Evolutionary conservation across 495 filamentous ascomycete genomes (phyloP).

Genomic region (Aspergillus nanangensis): DNA sequence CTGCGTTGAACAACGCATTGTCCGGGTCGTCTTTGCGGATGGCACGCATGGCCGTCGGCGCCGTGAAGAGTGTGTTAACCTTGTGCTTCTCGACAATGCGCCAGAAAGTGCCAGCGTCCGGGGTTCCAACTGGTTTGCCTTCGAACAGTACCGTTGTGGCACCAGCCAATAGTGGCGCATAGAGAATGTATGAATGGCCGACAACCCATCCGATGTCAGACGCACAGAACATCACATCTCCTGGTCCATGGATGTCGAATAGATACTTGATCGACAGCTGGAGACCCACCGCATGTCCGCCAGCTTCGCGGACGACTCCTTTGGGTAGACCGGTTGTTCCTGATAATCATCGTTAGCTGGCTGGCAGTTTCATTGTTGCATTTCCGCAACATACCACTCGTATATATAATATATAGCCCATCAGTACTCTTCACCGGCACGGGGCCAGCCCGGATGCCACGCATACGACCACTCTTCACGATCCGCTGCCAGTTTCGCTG

Average conservation of each 20-base stretch:
- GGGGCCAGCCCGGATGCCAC: conserved; percentile 60
- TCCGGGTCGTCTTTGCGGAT: conserved; percentile 82
- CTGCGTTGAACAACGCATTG: conserved; percentile 55
- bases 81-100: conserved; percentile 78
- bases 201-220: conserved; percentile 87
- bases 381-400: conserved; percentile 60
- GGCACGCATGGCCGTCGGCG: conserved; percentile 81
- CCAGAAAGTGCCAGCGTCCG: conserved; percentile 84
- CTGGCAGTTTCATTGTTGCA: no score
- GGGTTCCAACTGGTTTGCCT: conserved; percentile 88
- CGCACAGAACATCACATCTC: conserved; percentile 80
- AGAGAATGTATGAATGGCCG: conserved; percentile 81
- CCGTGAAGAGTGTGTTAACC: conserved; percentile 79
- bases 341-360: conserved; percentile 9
- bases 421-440: conserved; percentile 77
- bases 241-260: conserved; percentile 73
- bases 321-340: conserved; percentile 87
- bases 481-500: conserved; percentile 78
- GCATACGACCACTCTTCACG: conserved; percentile 59
- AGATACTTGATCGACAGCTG: conserved; percentile 72
- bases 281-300: conserved; percentile 84
- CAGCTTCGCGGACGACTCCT: conserved; percentile 79
- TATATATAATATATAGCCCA: conserved; percentile 87
- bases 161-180: conserved; percentile 76
- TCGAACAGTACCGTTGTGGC: conserved; percentile 87